phyloP scores from a whole-genome alignment of 768 basidiomycete genomes.

The Mycena filopes region DNA sequence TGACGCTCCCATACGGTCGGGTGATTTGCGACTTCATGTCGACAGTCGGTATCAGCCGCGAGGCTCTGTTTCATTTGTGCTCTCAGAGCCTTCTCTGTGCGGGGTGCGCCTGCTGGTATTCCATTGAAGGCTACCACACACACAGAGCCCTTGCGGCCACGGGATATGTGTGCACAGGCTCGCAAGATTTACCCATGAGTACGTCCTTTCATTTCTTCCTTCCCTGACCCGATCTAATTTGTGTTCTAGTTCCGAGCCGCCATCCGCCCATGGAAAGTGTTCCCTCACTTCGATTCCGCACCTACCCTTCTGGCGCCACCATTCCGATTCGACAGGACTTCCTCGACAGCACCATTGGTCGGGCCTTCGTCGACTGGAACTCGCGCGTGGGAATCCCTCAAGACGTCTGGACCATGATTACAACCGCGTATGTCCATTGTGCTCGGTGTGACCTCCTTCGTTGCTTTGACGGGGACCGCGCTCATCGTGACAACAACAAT shows the following conservation, averaged over 20 bases:
- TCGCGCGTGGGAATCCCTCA: conserved; percentile 26
- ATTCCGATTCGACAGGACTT: not conserved
- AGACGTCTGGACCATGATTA: conserved; percentile 28
- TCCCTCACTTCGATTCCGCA: not conserved
- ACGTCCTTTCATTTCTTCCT: too few relatives aligned
- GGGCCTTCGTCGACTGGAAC: conserved; percentile 33
- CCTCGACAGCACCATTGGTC: conserved; percentile 18
- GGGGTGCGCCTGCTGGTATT: not conserved
- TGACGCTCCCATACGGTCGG: not conserved
- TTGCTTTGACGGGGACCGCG: not conserved
- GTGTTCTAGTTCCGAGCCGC: not conserved
- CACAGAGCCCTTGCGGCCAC: not conserved
- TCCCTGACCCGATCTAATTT: too few relatives aligned
- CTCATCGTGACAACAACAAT: not conserved
- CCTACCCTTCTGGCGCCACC: not conserved
- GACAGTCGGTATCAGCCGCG: not conserved
- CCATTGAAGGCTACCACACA: not conserved
- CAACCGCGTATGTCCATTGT: conserved; percentile 21
- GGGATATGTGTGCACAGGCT: not conserved
- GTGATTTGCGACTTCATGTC: not conserved
- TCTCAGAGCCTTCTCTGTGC: not conserved
- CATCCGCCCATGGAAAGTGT: not conserved
- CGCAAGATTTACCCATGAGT: not conserved
- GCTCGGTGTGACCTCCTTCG: not conserved
- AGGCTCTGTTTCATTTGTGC: not conserved